Conservation (phyloP, 495 filamentous ascomycete genomes). For the Aspergillus nanangensis region DNA sequence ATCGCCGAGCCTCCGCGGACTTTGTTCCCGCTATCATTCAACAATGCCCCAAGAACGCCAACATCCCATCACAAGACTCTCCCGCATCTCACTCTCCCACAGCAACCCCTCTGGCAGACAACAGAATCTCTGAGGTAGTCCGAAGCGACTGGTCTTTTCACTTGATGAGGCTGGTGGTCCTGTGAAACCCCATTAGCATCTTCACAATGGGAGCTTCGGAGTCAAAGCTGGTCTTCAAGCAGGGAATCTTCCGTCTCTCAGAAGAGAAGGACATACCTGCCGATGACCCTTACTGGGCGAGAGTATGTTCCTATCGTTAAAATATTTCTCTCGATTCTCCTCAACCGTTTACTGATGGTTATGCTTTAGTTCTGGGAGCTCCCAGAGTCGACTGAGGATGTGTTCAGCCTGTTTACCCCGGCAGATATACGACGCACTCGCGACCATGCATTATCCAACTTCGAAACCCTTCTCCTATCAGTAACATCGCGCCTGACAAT, state of each 20-base stretch:
- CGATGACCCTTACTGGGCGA: conserved; percentile 90
- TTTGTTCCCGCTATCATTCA: conserved; percentile 12
- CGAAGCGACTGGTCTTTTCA: neutral
- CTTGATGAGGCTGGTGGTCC: conserved; percentile 25
- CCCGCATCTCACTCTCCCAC: conserved; percentile 1
- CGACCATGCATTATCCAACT: conserved; percentile 80
- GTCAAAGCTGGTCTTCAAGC: conserved; percentile 98
- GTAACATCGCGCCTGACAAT: conserved; percentile 75
- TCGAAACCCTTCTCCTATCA: conserved; percentile 84
- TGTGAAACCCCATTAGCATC: conserved; percentile 15
- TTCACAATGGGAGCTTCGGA: conserved; percentile 91
- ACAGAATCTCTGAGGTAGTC: too few relatives aligned
- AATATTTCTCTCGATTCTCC: neutral
- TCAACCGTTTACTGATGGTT: conserved; percentile 10
- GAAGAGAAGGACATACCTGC: conserved; percentile 84
- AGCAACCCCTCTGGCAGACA: neutral
- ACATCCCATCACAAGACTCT: conserved; percentile 13
- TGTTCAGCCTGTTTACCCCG: conserved; percentile 94
- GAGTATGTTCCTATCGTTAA: conserved; percentile 46
- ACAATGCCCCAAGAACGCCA: conserved; percentile 15
- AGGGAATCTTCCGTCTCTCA: conserved; percentile 95
- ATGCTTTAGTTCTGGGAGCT: conserved; percentile 86
- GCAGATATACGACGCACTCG: conserved; percentile 89
- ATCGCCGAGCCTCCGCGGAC: conserved; percentile 9
- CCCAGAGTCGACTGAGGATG: conserved; percentile 90